Evolutionary conservation across 2,329 filamentous ascomycete genomes (phyloP).

Genomic region (Pestalotiopsis sp.): DNA sequence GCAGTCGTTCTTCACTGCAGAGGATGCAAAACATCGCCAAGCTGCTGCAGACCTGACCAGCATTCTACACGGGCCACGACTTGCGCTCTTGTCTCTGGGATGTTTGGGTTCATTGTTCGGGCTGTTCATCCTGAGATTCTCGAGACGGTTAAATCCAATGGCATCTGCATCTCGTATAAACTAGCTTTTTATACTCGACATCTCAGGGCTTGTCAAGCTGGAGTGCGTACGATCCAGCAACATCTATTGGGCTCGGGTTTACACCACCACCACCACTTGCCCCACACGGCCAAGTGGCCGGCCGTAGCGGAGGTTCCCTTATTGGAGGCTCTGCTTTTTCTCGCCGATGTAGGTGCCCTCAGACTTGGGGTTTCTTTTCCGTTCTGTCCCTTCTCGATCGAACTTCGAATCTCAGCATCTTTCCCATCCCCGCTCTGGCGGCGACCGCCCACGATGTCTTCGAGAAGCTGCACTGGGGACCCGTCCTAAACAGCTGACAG

Average conservation of each 20-base stretch:
- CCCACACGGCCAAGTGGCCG: slow-evolving; percentile 29
- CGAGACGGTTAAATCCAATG: background rate
- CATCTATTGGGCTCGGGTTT: background rate
- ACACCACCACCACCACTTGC: slow-evolving; percentile 16
- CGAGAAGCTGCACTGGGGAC: background rate
- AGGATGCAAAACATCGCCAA: background rate
- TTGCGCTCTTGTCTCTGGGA: background rate
- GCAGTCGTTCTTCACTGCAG: background rate
- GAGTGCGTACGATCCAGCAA: background rate
- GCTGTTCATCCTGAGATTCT: background rate
- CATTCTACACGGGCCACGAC: background rate
- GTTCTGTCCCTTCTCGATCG: background rate
- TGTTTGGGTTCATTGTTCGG: background rate
- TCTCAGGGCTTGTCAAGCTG: background rate
- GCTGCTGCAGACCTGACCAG: background rate
- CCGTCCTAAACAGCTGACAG: background rate
- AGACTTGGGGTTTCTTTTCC: background rate
- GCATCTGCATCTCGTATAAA: background rate
- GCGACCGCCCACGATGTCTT: background rate
- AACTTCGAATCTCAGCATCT: background rate
- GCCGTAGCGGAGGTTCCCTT: slow-evolving; percentile 24
- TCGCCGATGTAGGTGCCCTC: background rate
- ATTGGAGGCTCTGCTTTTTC: slow-evolving; percentile 12
- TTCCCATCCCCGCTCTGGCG: background rate
- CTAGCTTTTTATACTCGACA: background rate